Evolutionary conservation across 805 yeast genomes (phyloP), one percentile per base, ranked within the genome.

Genomic region (Kregervanrija fluxuum): DNA sequence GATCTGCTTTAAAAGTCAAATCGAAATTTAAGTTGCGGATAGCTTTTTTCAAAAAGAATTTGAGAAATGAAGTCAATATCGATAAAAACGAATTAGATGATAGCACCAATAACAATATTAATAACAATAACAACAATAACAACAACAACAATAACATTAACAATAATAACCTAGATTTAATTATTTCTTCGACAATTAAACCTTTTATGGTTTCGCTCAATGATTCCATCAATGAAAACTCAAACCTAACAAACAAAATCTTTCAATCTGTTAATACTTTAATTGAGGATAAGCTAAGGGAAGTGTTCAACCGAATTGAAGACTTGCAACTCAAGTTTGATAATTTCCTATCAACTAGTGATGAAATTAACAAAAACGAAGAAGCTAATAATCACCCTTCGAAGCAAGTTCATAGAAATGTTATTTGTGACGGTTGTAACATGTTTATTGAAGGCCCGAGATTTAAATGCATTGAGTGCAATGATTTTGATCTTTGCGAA

Each of bases 401-500:
- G 12, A 28, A 34, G 33, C 11, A 43, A 30, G 52, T 52, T 9
- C 62, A 59, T 35, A 17, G 41, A 5, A 46, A 46, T 30, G 52
- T 62, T 17, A 33, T 50, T n/a, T 64, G 69, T 47, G 67, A 65
- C 48, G 57, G 59, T 13, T 66, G 69, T 45, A 54, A 56, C 38
- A 17, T 39, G 30, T 33, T 39, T 9, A 53, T 60, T 16, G 38
- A 28, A 5, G 83, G 83, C 8, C 48, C 58, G 6, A 66, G 84
- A 41, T 78, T 67, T 53, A 67, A 69, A 37, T 78, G 84, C 56
- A 49, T 70, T 22, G 70, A 75, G 30, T 78, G 84, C 53, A 55
- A 56, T 3, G 75, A 79, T 54, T 75, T 65, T 54, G 83, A 79
- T 54, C 57, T 78, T 42, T 78, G 84, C 54, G 67, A 68, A 40